Evolutionary conservation across 768 basidiomycete species (phyloP).

Genomic region (Pleurotus pulmonarius): DNA sequence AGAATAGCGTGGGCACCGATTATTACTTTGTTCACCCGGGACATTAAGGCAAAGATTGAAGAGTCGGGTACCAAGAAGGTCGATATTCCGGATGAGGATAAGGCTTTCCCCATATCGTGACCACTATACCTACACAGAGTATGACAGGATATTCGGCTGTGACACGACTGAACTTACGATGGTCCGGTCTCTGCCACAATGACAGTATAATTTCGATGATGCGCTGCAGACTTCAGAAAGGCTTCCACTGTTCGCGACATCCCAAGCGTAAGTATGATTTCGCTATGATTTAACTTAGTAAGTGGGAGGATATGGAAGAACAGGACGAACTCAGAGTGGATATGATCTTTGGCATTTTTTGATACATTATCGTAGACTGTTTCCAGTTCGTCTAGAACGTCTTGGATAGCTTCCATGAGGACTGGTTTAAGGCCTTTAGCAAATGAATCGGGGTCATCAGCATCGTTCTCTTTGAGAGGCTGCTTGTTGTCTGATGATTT

Average conservation of each 20-base stretch:
- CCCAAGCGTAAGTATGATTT: conserved; percentile 93
- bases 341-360: conserved; percentile 92
- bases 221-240: conserved; percentile 88
- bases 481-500: conserved; percentile 51
- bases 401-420: conserved; percentile 95
- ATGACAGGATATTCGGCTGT: conserved; percentile 2
- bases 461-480: conserved; percentile 64
- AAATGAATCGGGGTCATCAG: conserved; percentile 76
- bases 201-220: conserved; percentile 89
- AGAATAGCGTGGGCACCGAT: conserved; percentile 94
- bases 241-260: conserved; percentile 91
- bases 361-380: conserved; percentile 94
- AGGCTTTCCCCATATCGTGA: conserved; percentile 75
- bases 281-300: conserved; percentile 43
- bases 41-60: conserved; percentile 93
- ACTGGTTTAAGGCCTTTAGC: conserved; percentile 83
- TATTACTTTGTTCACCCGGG: conserved; percentile 94
- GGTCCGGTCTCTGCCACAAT: conserved; percentile 96
- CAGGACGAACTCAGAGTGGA: conserved; percentile 89
- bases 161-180: conserved; percentile 55
- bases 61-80: conserved; percentile 98
- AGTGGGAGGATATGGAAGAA: neutral
- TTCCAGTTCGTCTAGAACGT: conserved; percentile 93
- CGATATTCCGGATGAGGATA: conserved; percentile 80
- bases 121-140: conserved; percentile 64